Base-by-base conservation (phyloP, 1,284 basidiomycete species). In the Apiotrichum mycotoxinovorans region DNA sequence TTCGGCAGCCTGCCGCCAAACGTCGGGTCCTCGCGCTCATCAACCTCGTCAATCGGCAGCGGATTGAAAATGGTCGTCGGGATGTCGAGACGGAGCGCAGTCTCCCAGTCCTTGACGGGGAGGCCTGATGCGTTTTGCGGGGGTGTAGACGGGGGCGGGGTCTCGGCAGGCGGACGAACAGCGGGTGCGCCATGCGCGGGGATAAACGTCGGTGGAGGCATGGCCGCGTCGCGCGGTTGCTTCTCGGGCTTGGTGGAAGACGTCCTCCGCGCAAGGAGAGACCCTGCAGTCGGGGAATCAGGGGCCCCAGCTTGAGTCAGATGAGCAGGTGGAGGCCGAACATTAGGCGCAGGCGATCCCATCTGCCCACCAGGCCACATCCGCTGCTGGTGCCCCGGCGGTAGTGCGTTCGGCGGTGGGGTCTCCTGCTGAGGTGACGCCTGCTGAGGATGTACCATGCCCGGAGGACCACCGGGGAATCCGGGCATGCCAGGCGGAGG, bases 1-100 rank as follows among this genome's bases (percentile, higher is more conserved):
- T 80, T 71, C 2, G 85, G 85, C 50, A 89, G 84, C 42, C 71
- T 69, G 43, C 79, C 78, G 3, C 78, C 76, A 46, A 77, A 77
- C 9, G 76, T 78, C 7, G 76, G 70, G 61, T 62, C 85, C 80
- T 51, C 82, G 34, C 46, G 38, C 57, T 73, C 73, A 26, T 73
- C 73, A 20, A 67, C 52, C 27, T 62, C 80, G 50, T 78, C 73
- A 42, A 85, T 78, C 4, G 87, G 85, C 2, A 91, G 82, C 52
- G 82, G 76, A 11, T 83, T 82, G 49, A 90, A 80, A 20, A 80
- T 80, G 8, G 88, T 90, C 51, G 85, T 83, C 35, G 80, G 79
- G 26, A 83, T 81, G 69, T 86, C 85, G 55, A 85, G 79, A 10
- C 79, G 79, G 15, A 78, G 80, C 66, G 65, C 58, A 5, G 54